Percentiles rank a stretch among this genome's conserved stretches.
Conservation (phyloP, 805 yeast species). For the Starmerella sirachaensis region DNA sequence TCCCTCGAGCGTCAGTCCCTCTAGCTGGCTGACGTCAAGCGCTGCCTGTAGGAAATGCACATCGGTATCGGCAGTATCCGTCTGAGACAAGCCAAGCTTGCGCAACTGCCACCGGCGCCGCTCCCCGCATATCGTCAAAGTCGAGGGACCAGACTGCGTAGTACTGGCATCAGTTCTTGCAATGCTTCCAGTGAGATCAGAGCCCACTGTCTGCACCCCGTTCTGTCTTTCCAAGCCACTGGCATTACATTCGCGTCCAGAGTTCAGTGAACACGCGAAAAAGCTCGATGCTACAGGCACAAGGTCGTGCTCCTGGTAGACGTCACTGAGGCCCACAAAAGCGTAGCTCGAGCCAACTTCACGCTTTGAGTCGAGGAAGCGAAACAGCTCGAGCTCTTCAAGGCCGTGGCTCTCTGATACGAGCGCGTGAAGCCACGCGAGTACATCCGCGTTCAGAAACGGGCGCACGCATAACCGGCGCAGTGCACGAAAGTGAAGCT, state of each 20-base stretch:
- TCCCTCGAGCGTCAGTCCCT: conserved; percentile 14
- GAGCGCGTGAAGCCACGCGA: conserved; percentile 19
- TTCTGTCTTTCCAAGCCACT: too few species aligned
- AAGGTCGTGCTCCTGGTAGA: conserved; percentile 5
- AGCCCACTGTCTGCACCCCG: too few species aligned
- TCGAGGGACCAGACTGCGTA: neutral
- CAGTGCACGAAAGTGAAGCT: conserved; percentile 16
- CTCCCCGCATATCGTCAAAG: neutral
- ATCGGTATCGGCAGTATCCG: conserved; percentile 12
- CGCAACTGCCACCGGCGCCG: conserved; percentile 5
- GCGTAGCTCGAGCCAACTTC: conserved; percentile 25
- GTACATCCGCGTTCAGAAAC: conserved; percentile 17
- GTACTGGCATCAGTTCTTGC: neutral
- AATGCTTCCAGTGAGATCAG: too few species aligned
- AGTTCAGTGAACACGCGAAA: too few species aligned
- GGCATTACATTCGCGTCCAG: too few species aligned
- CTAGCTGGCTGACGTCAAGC: conserved; percentile 13
- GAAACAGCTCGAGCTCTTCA: conserved; percentile 19
- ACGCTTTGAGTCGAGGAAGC: conserved; percentile 19
- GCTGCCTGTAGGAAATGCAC: conserved; percentile 1
- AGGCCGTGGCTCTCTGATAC: conserved; percentile 13
- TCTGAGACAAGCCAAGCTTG: conserved; percentile 12
- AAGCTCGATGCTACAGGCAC: conserved; percentile 12
- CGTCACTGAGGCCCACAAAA: conserved; percentile 22
- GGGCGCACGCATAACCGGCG: conserved; percentile 22